Base-by-base conservation (phyloP, 345 rosid genomes). In the Eucalyptus erythrocorys region DNA sequence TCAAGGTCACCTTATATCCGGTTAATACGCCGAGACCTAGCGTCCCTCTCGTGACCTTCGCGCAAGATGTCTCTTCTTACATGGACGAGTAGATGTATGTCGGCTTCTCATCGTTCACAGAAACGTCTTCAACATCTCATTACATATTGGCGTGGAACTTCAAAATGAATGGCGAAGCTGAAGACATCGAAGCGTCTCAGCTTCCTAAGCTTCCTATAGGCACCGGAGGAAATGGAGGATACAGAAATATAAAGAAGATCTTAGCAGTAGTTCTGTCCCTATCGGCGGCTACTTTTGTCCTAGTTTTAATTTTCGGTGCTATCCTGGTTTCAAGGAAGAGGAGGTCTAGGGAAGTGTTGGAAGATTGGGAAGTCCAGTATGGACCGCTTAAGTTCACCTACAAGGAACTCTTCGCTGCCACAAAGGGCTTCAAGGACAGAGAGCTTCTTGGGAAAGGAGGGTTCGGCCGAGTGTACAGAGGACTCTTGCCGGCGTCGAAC, bases 391-490 rank as follows among this genome's bases (percentile, higher is more conserved):
- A 92, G 86, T 93, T 92, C 87, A 15, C 87, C 27, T 89, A 88
- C 87, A 87, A 88, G 27, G 92, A 92, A 88, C 90, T 93, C 43
- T 88, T 59, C 48, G 71, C 88, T 10, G 91, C 92, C 37, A 80
- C 93, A 37, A 71, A 71, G 26, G 81, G 81, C 26, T 71, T 71
- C 81, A 71, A 37, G 81, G 81, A 71, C 45, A 37, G 45, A 76
- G 91, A 88, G 10, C 82, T 93, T 71, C 64, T 92, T 34, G 91
- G 94, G 7, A 90, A 89, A 50, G 93, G 93, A 76, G 92, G 94
- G 4, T 93, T 88, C 82, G 94, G 94, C 81, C 90, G 89, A 86
- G 93, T 91, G 64, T 92, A 90, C 48, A 88, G 84, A 42, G 92
- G 92, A 1, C 86, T 84, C 34, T 89, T 71, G 45, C 81, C 21